Evolutionary conservation across 192 early-diverging fungal species (phyloP).

Genomic region (Geranomyces variabilis): DNA sequence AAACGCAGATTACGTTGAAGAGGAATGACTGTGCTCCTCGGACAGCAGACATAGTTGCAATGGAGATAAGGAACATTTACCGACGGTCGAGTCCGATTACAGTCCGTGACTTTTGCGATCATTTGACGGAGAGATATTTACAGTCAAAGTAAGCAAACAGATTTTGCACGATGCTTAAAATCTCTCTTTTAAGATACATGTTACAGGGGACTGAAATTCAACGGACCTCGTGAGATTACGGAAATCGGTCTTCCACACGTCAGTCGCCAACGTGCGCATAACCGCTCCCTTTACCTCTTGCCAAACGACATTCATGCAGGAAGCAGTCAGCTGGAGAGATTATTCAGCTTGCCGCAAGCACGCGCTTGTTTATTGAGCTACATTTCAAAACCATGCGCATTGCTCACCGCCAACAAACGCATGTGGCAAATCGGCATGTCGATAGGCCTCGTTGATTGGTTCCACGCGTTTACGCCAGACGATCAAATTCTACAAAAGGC

Average conservation of each 20-base stretch:
- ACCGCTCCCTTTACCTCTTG: neutral
- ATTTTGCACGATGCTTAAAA: no score
- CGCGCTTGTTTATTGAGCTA: neutral
- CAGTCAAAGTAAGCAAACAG: no score
- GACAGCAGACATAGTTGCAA: neutral
- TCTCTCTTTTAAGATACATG: no score
- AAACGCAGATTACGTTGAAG: neutral
- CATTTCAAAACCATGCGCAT: neutral
- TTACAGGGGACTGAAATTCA: no score
- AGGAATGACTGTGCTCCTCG: conserved; percentile 4
- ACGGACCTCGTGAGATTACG: no score
- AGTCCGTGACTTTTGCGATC: no score
- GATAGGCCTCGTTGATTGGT: conserved; percentile 5
- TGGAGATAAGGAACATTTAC: no score
- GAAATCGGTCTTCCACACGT: conserved; percentile 2
- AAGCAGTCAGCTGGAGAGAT: neutral
- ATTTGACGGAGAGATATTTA: no score
- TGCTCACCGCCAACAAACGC: neutral
- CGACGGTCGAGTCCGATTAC: no score
- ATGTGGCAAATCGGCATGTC: conserved; percentile 9
- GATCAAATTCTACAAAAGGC: no score
- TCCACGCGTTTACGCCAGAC: neutral
- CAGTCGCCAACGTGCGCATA: neutral
- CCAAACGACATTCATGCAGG: neutral
- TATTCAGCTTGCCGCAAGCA: neutral